Evolutionary conservation across 164 flowering plant species (phyloP), one percentile per base, ranked within the genome.

Genomic region (Brasenia schreberi): DNA sequence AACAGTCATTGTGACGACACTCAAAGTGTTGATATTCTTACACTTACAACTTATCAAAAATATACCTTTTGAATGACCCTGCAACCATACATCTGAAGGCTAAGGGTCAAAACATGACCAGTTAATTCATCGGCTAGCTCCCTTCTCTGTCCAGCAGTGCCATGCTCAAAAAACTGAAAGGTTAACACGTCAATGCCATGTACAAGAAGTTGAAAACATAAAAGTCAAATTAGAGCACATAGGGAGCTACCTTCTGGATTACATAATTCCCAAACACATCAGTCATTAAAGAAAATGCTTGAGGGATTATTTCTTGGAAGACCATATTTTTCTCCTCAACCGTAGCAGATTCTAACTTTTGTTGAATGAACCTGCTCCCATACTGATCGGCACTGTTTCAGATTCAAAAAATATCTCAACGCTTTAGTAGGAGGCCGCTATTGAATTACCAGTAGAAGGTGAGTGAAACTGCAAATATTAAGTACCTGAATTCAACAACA

Each of bases 211-310:
- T 61, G n/a, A 23, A 18, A 59, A 11, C 7, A n/a, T 42, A 18
- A 27, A 18, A 60, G 23, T 42, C 14, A n/a, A 33, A 60, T 3
- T 69, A 59, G 5, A 5, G 23, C 52, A 65, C 27, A 12, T 7
- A 64, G 61, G 43, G 70, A 44, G 23, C 11, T 79, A 95, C 99
- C 97, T 95, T 95, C 70, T 95, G 99, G 74, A 95, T 81, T 67
- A 95, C 98, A 81, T 95, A 95, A 70, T 95, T 95, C 52, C 99
- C 99, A 80, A 95, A 95, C 18, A 95, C 99, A 76, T 95, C 98
- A 64, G 97, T 95, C 95, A 95, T 95, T 68, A 95, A 75, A 10
- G 93, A 73, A 72, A 85, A 84, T n/a, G 95, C 96, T 64, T 81
- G 89, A 33, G 99, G 99, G 81, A 85, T 81, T 44, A 95, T 89